A percentile compares a stretch with the other conserved stretches of the same genome.
Evolutionary conservation across 768 basidiomycete genomes (phyloP).

Genomic region (Suillus paluster): DNA sequence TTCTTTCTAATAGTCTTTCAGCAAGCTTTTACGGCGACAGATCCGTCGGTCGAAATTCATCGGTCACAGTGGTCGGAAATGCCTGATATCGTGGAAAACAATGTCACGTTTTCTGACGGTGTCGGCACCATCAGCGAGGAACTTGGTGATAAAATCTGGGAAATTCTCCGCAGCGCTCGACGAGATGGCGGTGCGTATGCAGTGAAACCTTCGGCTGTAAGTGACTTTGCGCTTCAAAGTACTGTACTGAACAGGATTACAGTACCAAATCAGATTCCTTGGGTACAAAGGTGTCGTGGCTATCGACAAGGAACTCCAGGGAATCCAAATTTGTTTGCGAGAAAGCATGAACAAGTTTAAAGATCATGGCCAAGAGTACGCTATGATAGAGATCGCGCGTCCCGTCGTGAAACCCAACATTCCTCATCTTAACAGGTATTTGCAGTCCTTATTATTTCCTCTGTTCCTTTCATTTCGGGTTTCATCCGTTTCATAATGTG

Average conservation of each 20-base stretch:
- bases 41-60: slow-evolving; percentile 64
- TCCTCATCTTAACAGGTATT: slow-evolving; percentile 75
- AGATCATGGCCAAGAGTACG: slow-evolving; percentile 48
- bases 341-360: slow-evolving; percentile 79
- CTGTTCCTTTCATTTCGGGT: background rate
- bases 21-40: slow-evolving; percentile 85
- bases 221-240: slow-evolving; percentile 25
- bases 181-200: slow-evolving; percentile 36
- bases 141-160: slow-evolving; percentile 65
- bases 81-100: slow-evolving; percentile 52
- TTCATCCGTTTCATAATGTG: background rate
- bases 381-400: slow-evolving; percentile 75
- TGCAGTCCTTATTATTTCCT: background rate
- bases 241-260: background rate
- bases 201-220: slow-evolving; percentile 63
- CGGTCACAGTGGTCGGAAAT: slow-evolving; percentile 66
- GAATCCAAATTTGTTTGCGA: slow-evolving; percentile 71
- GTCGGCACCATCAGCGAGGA: slow-evolving; percentile 75
- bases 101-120: slow-evolving; percentile 72
- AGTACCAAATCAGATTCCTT: slow-evolving; percentile 84
- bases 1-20: slow-evolving; percentile 18
- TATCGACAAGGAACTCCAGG: slow-evolving; percentile 57
- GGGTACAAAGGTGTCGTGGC: slow-evolving; percentile 84
- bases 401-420: slow-evolving; percentile 61
- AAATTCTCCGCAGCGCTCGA: slow-evolving; percentile 50